These are phyloP conservation scores for Vanrija sp. DNA, from an alignment of 1,284 basidiomycete genomes.

Conservation along the genomic window DNA sequence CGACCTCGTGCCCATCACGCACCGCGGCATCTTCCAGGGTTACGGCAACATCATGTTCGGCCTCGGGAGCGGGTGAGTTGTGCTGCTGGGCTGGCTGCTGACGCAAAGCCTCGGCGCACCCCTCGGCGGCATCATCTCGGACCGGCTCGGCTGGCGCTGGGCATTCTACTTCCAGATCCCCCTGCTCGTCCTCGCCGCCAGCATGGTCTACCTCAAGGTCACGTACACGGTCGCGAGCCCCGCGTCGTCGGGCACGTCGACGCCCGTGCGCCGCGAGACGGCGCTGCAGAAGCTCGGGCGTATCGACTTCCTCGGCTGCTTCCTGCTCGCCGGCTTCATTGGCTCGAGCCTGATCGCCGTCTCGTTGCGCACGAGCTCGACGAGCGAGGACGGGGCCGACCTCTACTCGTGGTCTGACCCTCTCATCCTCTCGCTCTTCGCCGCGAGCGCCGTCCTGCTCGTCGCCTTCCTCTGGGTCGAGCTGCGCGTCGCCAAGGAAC, in stretches of 20 bases:
- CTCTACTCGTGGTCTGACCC: conserved; percentile 61
- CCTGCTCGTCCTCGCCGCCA: conserved; percentile 63
- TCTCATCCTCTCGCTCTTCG: conserved; percentile 62
- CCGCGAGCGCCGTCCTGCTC: conserved; percentile 56
- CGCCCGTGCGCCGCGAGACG: conserved; percentile 59
- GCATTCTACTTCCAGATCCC: conserved; percentile 67
- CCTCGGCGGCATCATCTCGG: conserved; percentile 81
- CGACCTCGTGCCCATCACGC: conserved; percentile 60
- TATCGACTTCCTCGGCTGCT: conserved; percentile 76
- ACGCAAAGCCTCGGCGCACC: conserved; percentile 80
- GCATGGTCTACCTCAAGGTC: conserved; percentile 68
- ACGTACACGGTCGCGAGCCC: conserved; percentile 41
- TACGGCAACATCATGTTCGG: conserved; percentile 68
- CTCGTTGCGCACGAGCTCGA: conserved; percentile 62
- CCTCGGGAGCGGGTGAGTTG: conserved; percentile 52
- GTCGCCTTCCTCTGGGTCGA: conserved; percentile 68
- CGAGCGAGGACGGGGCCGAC: conserved; percentile 11
- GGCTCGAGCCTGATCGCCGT: conserved; percentile 70
- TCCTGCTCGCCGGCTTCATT: conserved; percentile 69
- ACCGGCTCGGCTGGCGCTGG: conserved; percentile 67
- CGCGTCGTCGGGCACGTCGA: conserved; percentile 54
- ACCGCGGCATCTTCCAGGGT: conserved; percentile 82
- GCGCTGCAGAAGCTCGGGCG: conserved; percentile 63
- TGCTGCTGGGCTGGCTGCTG: conserved; percentile 7
- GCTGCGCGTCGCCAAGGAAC: conserved; percentile 66